Evolutionary conservation across 768 basidiomycete genomes (phyloP).

Genomic region (Naganishia kalamii): DNA sequence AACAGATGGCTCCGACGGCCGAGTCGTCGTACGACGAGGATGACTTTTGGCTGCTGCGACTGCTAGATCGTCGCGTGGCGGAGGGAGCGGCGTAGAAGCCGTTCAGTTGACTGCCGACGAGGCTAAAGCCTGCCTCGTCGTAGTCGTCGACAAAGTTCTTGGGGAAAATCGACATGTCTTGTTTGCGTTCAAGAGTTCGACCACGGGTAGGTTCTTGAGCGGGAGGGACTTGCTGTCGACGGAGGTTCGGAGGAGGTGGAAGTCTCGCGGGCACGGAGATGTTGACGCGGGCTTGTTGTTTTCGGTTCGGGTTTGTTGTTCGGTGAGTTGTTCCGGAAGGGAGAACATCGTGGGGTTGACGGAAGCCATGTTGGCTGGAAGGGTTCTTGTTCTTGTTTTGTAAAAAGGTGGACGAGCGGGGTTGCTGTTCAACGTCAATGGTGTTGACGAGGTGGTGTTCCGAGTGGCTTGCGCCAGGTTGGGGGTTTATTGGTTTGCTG

Average conservation of each 20-base stretch:
- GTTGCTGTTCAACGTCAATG: conserved; percentile 6
- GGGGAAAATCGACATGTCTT: conserved; percentile 9
- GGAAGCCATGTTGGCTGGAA: conserved; percentile 17
- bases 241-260: not conserved
- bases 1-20: conserved; percentile 13
- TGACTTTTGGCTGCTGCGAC: conserved; percentile 12
- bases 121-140: conserved; percentile 2
- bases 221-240: not conserved
- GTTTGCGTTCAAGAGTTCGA: not conserved
- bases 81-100: not conserved
- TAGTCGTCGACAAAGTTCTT: conserved; percentile 19
- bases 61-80: conserved; percentile 7
- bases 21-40: conserved; percentile 11
- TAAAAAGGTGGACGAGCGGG: conserved; percentile 8
- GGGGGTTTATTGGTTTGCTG: conserved; percentile 14
- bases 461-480: conserved; percentile 9
- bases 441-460: conserved; percentile 1
- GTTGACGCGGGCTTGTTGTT: not conserved
- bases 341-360: conserved; percentile 11
- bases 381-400: not conserved
- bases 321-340: not conserved
- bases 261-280: conserved; percentile 10
- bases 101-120: not conserved
- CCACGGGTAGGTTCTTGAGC: not conserved
- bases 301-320: not conserved